Conservation (phyloP, 2,329 filamentous ascomycete species). For the Fusarium staphyleae region DNA sequence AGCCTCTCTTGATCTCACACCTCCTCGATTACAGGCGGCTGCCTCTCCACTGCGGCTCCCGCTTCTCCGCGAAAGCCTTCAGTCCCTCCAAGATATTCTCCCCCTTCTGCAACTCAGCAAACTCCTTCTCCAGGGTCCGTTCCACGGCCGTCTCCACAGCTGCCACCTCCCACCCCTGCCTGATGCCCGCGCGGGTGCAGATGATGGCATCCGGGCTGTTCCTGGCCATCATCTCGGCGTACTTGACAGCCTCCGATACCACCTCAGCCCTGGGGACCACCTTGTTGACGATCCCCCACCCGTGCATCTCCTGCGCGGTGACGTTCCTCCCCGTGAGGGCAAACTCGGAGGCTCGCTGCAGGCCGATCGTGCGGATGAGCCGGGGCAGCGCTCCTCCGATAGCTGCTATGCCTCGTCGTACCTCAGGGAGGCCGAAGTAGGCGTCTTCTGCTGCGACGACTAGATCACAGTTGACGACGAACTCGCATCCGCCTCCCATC, state of each 20-base stretch:
- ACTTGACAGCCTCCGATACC: slow-evolving; percentile 61
- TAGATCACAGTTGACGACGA: slow-evolving; percentile 61
- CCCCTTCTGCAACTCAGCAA: slow-evolving; percentile 62
- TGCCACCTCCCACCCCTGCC: slow-evolving; percentile 73
- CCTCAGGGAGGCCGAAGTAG: slow-evolving; percentile 61
- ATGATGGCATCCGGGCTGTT: slow-evolving; percentile 76
- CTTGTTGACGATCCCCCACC: slow-evolving; percentile 33
- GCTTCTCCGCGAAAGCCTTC: slow-evolving; percentile 74
- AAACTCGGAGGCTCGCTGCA: slow-evolving; percentile 58
- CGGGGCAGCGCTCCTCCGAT: slow-evolving; percentile 60
- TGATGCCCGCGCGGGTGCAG: slow-evolving; percentile 70
- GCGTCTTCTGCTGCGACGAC: slow-evolving; percentile 60
- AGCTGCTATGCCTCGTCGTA: slow-evolving; percentile 60
- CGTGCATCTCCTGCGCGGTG: slow-evolving; percentile 49
- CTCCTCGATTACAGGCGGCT: slow-evolving; percentile 40
- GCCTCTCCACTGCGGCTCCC: slow-evolving; percentile 68
- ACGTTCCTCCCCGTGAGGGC: slow-evolving; percentile 56
- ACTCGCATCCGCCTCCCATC: slow-evolving; percentile 65
- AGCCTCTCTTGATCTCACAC: too few relatives aligned
- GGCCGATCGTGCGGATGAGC: slow-evolving; percentile 54
- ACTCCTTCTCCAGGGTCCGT: slow-evolving; percentile 54
- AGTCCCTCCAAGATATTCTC: slow-evolving; percentile 76
- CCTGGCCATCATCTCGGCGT: slow-evolving; percentile 64
- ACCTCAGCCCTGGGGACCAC: slow-evolving; percentile 45
- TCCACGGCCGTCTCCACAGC: slow-evolving; percentile 61